Conservation (phyloP, 768 basidiomycete species). For the Atractiella rhizophila region DNA sequence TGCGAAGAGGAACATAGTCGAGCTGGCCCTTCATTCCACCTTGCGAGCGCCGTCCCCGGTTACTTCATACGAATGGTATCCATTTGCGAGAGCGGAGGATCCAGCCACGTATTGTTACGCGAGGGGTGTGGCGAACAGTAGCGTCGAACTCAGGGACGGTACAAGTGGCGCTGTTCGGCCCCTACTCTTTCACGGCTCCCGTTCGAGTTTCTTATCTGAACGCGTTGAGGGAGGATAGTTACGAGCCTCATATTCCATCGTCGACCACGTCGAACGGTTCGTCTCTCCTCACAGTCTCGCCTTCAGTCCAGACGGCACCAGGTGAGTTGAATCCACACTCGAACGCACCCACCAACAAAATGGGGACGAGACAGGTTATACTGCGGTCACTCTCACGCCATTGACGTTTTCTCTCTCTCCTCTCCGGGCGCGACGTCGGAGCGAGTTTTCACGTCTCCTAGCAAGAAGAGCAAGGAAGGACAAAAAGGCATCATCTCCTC, state of each 20-base stretch:
- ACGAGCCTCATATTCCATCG: conserved; percentile 68
- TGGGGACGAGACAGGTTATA: conserved; percentile 33
- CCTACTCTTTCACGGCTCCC: neutral
- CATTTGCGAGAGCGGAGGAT: conserved; percentile 35
- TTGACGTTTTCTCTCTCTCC: conserved; percentile 58
- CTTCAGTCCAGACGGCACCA: conserved; percentile 43
- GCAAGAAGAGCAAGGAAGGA: conserved; percentile 55
- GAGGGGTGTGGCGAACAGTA: conserved; percentile 56
- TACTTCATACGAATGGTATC: conserved; percentile 39
- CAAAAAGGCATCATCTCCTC: conserved; percentile 77
- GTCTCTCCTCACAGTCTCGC: conserved; percentile 62
- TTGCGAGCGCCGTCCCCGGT: conserved; percentile 2
- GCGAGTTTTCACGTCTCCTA: conserved; percentile 42
- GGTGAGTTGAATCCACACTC: conserved; percentile 26
- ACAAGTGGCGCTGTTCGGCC: conserved; percentile 37
- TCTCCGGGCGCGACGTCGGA: conserved; percentile 42
- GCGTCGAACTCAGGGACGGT: conserved; percentile 63
- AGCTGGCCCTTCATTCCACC: neutral
- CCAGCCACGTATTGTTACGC: conserved; percentile 56
- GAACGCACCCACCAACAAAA: neutral
- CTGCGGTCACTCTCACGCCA: conserved; percentile 62
- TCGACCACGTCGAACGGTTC: conserved; percentile 79
- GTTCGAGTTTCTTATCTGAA: neutral
- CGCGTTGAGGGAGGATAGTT: conserved; percentile 28
- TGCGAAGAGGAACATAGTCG: neutral